A percentile compares a stretch with the other conserved stretches of the same genome.
These are phyloP conservation scores for Fusarium sp. DNA, from an alignment of 2,329 filamentous ascomycete genomes.

Conservation along the genomic window DNA sequence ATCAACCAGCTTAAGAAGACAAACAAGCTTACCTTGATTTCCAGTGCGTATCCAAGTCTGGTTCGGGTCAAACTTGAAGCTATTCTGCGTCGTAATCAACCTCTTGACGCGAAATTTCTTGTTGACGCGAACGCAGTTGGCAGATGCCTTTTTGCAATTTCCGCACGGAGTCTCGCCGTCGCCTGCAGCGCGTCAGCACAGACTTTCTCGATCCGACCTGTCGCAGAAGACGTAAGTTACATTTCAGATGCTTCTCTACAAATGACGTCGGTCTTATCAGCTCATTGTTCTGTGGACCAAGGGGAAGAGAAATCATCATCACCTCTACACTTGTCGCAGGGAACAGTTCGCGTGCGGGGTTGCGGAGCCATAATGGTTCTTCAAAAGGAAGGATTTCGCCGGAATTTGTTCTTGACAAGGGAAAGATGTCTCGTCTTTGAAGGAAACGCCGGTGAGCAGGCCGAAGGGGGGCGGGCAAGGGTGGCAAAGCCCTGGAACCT, in stretches of 20 bases:
- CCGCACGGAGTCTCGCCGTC: slow-evolving; percentile 20
- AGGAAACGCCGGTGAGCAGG: background rate
- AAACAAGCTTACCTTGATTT: background rate
- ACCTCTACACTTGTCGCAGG: slow-evolving; percentile 33
- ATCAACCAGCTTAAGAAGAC: background rate
- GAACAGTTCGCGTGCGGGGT: slow-evolving; percentile 24
- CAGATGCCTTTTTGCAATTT: slow-evolving; percentile 18
- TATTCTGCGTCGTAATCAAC: slow-evolving; percentile 24
- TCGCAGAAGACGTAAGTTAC: slow-evolving; percentile 2
- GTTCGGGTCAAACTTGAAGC: slow-evolving; percentile 26
- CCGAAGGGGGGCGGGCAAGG: background rate
- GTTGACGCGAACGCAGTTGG: slow-evolving; percentile 15
- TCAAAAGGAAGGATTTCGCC: slow-evolving; percentile 29
- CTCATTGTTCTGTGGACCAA: background rate
- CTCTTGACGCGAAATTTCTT: slow-evolving; percentile 29
- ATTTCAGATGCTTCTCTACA: slow-evolving; percentile 32
- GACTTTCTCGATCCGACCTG: background rate
- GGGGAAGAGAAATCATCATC: background rate
- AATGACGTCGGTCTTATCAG: background rate
- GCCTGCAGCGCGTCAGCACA: slow-evolving; percentile 5
- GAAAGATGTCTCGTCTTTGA: background rate
- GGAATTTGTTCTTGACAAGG: background rate
- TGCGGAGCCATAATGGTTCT: slow-evolving; percentile 20
- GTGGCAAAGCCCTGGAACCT: background rate
- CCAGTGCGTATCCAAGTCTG: slow-evolving; percentile 28